phyloP scores from a whole-genome alignment of 345 rosid genomes.

The Syzygium jambos region DNA sequence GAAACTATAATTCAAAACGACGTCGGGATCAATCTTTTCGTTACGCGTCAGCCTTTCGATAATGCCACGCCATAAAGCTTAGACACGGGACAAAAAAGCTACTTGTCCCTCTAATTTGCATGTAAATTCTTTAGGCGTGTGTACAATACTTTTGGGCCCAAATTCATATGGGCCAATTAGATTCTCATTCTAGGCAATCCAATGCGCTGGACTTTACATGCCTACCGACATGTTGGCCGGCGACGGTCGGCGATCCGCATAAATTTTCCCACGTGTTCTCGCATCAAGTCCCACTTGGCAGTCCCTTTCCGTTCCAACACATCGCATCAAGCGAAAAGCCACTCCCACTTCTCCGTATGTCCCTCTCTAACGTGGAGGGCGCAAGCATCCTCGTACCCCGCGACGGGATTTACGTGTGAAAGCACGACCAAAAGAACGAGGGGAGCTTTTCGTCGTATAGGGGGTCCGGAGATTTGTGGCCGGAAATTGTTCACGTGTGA shows the following conservation, averaged over 20 bases:
- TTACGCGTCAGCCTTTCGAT: rapidly evolving
- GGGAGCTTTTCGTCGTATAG: too few species aligned
- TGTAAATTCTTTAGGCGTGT: not conserved
- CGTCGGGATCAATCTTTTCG: not conserved
- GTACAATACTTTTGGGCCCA: not conserved
- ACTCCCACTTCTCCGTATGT: not conserved
- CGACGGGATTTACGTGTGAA: not conserved
- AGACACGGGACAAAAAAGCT: too few species aligned
- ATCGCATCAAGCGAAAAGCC: not conserved
- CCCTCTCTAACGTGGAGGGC: not conserved
- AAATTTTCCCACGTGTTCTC: not conserved
- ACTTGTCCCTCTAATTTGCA: not conserved
- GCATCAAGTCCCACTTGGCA: not conserved
- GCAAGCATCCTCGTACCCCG: not conserved
- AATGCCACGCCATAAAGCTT: not conserved
- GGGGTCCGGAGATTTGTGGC: not conserved
- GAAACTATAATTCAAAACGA: not conserved
- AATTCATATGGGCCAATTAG: not conserved
- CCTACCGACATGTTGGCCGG: not conserved
- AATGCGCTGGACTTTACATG: not conserved
- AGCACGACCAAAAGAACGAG: not conserved
- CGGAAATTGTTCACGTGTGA: not conserved
- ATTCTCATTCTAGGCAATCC: not conserved
- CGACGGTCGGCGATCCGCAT: not conserved
- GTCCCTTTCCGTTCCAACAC: not conserved